Evolutionary conservation across 768 basidiomycete species (phyloP).

Genomic region (Paxillus rubicundulus): DNA sequence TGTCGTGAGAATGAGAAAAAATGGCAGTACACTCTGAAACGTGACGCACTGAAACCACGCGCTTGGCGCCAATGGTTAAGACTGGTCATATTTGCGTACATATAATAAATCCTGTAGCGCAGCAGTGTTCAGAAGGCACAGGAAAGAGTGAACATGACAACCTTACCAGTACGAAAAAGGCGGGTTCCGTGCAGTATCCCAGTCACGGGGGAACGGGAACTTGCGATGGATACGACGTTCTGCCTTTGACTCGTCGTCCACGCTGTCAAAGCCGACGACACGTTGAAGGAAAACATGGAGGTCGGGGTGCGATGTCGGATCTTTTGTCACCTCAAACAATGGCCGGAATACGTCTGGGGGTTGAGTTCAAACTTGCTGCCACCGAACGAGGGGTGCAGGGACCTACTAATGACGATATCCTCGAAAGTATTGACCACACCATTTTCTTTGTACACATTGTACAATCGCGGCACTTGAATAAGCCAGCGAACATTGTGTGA

Average conservation of each 20-base stretch:
- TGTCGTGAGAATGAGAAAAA: constrained; percentile 30
- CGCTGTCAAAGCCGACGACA: constrained; percentile 96
- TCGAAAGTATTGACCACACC: constrained; percentile 84
- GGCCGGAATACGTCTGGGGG: constrained; percentile 84
- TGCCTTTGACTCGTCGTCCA: constrained; percentile 95
- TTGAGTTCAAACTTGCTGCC: not conserved
- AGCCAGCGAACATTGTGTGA: constrained; percentile 99
- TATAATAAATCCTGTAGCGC: constrained; percentile 82
- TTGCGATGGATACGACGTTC: constrained; percentile 92
- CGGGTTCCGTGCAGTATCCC: constrained; percentile 88
- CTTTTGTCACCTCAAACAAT: constrained; percentile 92
- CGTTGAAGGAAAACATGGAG: constrained; percentile 94
- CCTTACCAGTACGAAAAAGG: constrained; percentile 93
- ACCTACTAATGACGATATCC: constrained; percentile 85
- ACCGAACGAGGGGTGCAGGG: not conserved
- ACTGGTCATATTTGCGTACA: constrained; percentile 95
- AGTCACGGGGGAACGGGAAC: constrained; percentile 87
- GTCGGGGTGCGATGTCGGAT: constrained; percentile 88
- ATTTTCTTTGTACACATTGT: constrained; percentile 91
- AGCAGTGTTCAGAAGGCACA: constrained; percentile 3
- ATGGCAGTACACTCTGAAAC: constrained; percentile 2
- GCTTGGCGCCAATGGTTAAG: constrained; percentile 88
- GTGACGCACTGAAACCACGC: constrained; percentile 83
- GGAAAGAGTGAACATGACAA: not conserved
- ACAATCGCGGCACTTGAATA: constrained; percentile 91